phyloP scores from a whole-genome alignment of 768 basidiomycete genomes.

The Phlebiopsis flavidoalba region DNA sequence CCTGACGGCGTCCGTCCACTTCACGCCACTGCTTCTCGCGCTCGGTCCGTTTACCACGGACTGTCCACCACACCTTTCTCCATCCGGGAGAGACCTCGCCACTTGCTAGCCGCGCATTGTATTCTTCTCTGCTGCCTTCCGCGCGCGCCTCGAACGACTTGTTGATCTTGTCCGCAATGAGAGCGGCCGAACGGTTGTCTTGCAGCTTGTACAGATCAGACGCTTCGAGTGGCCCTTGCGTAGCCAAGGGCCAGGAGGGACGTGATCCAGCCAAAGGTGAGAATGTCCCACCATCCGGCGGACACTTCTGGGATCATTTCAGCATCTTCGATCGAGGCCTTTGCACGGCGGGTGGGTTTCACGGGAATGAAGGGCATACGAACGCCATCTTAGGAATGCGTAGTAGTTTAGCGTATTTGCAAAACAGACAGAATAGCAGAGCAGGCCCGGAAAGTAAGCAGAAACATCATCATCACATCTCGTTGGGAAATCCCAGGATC shows the following conservation, averaged over 20 bases:
- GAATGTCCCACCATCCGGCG: conserved; percentile 50
- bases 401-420: too few species aligned
- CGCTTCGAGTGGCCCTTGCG: conserved; percentile 69
- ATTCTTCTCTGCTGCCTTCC: conserved; percentile 47
- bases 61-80: conserved; percentile 49
- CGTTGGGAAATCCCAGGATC: too few species aligned
- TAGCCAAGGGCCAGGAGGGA: conserved; percentile 72
- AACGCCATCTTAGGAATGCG: conserved; percentile 1
- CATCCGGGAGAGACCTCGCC: conserved; percentile 59
- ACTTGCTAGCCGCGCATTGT: conserved; percentile 62
- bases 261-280: conserved; percentile 77
- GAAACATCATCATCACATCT: too few species aligned
- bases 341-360: conserved; percentile 35
- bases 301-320: conserved; percentile 58
- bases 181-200: conserved; percentile 50
- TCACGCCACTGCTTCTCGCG: conserved; percentile 64
- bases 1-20: conserved; percentile 51
- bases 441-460: background rate
- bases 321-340: conserved; percentile 54
- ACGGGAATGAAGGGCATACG: conserved; percentile 20
- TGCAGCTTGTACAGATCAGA: conserved; percentile 79
- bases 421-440: background rate
- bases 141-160: conserved; percentile 57
- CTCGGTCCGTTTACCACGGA: conserved; percentile 46
- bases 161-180: conserved; percentile 59